Evolutionary conservation across 108 stramenopile genomes (phyloP).

Genomic region (Pinguiococcus pyrenoidosus): DNA sequence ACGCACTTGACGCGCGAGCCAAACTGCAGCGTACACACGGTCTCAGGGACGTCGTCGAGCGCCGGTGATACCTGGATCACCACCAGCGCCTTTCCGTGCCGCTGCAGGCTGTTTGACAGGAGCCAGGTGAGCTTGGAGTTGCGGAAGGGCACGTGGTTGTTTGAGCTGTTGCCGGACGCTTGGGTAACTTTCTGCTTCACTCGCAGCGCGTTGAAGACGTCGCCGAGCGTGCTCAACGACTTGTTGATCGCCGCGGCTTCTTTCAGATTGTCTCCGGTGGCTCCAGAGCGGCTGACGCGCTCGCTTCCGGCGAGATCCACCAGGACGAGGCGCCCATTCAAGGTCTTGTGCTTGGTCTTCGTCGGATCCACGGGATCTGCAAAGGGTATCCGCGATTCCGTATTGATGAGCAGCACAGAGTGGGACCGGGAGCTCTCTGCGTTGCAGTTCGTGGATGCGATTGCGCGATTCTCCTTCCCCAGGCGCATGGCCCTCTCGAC

Average conservation of each 20-base stretch:
- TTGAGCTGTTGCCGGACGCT: neutral
- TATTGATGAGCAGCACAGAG: constrained; percentile 36
- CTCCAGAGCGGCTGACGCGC: constrained; percentile 53
- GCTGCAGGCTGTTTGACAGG: constrained; percentile 31
- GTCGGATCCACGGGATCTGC: constrained; percentile 24
- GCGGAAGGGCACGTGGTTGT: constrained; percentile 35
- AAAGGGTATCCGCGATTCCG: too few species aligned
- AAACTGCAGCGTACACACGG: constrained; percentile 62
- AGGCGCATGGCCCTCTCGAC: constrained; percentile 35
- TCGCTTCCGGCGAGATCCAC: constrained; percentile 69
- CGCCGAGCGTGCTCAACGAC: constrained; percentile 39
- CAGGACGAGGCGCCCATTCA: constrained; percentile 51
- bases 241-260: constrained; percentile 50
- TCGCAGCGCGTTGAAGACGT: constrained; percentile 38
- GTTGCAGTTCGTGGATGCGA: constrained; percentile 56
- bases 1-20: constrained; percentile 40
- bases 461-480: constrained; percentile 36
- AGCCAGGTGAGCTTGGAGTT: constrained; percentile 47
- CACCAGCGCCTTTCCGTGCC: constrained; percentile 39
- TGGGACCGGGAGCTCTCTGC: constrained; percentile 49
- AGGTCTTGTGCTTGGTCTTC: constrained; percentile 28
- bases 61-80: constrained; percentile 47
- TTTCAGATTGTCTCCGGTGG: constrained; percentile 22
- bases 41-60: constrained; percentile 60
- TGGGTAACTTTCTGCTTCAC: neutral